Evolutionary conservation across 768 basidiomycete genomes (phyloP).

Genomic region (Polyporus arcularius): DNA sequence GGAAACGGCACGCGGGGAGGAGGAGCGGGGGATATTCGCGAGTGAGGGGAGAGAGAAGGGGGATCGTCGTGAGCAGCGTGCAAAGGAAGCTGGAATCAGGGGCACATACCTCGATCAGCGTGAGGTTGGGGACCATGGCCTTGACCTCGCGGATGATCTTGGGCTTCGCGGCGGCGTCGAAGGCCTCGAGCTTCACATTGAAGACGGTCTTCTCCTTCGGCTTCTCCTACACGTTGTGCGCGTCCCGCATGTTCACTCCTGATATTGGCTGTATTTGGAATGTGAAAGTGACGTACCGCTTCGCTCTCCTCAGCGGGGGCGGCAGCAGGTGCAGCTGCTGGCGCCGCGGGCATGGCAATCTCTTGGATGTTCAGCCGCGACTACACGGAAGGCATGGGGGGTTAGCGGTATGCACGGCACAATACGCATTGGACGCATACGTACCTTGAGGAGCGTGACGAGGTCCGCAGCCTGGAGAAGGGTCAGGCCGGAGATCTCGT

Average conservation of each 20-base stretch:
- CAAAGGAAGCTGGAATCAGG: background rate
- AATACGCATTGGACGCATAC: conserved; percentile 7
- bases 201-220: conserved; percentile 99
- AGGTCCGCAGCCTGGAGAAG: conserved; percentile 95
- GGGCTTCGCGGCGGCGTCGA: conserved; percentile 88
- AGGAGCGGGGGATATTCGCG: background rate
- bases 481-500: conserved; percentile 87
- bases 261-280: background rate
- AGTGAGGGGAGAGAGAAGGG: background rate
- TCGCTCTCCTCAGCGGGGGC: conserved; percentile 56
- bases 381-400: conserved; percentile 39
- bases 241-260: background rate
- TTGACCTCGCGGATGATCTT: conserved; percentile 99
- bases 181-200: conserved; percentile 92
- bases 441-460: conserved; percentile 86
- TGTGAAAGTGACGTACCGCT: conserved; percentile 48
- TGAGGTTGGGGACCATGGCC: conserved; percentile 92
- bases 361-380: conserved; percentile 95
- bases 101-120: conserved; percentile 87
- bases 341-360: conserved; percentile 85
- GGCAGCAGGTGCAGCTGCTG: conserved; percentile 56
- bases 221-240: conserved; percentile 63
- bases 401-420: background rate
- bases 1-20: background rate
- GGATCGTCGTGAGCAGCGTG: background rate